phyloP scores from a whole-genome alignment of 2,329 filamentous ascomycete species.

The Penicillium corylophilum region DNA sequence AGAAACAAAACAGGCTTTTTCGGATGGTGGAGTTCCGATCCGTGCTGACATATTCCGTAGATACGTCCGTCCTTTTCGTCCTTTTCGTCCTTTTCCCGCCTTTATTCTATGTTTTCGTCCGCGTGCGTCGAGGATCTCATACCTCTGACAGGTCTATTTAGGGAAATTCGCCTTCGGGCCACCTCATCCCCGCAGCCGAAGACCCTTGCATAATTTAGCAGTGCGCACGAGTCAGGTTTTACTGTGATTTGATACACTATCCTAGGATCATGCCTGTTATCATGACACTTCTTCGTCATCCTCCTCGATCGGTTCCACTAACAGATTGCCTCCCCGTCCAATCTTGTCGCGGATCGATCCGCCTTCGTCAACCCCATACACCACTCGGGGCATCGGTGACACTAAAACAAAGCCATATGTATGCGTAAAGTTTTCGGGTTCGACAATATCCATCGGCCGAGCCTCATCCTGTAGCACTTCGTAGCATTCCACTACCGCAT shows the following conservation, averaged over 20 bases:
- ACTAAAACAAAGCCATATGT: conserved; percentile 83
- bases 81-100: background rate
- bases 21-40: conserved; percentile 1
- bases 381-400: conserved; percentile 77
- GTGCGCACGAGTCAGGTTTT: background rate
- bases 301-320: conserved; percentile 70
- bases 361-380: conserved; percentile 68
- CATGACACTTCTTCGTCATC: conserved; percentile 53
- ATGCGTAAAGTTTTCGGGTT: conserved; percentile 72
- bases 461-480: conserved; percentile 55
- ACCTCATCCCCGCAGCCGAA: background rate
- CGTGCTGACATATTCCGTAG: background rate
- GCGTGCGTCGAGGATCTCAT: background rate
- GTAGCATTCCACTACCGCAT: conserved; percentile 94
- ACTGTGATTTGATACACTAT: background rate
- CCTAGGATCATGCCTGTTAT: background rate
- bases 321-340: conserved; percentile 79
- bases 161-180: background rate
- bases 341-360: conserved; percentile 70
- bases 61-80: background rate
- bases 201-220: background rate
- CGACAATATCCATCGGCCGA: conserved; percentile 38
- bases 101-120: background rate
- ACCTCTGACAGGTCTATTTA: background rate
- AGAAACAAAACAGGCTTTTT: too few species aligned